Conservation (phyloP, 441 rosid species). For the Breynia disticha region DNA sequence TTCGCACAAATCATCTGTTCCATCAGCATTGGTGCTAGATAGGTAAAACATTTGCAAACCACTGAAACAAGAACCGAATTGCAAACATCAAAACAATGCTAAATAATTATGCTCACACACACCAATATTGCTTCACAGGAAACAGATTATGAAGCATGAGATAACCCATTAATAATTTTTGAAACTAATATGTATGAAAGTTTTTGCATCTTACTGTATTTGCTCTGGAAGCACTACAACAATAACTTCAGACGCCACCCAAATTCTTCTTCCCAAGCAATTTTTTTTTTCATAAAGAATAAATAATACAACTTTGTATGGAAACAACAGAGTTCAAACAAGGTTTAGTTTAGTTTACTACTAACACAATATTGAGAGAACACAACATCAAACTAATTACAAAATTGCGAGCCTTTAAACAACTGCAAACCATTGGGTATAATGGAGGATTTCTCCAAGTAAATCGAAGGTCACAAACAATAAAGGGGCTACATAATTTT, state of each 20-base stretch:
- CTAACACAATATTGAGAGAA: too few relatives aligned
- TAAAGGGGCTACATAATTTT: neutral
- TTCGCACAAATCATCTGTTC: conserved; percentile 69
- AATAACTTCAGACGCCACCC: neutral
- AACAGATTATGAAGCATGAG: too few relatives aligned
- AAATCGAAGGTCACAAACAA: neutral
- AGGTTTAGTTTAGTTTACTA: too few relatives aligned
- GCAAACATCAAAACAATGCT: too few relatives aligned
- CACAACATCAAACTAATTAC: too few relatives aligned
- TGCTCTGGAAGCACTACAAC: neutral
- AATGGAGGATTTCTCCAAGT: neutral
- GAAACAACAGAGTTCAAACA: neutral
- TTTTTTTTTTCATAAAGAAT: neutral
- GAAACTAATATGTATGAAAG: too few relatives aligned
- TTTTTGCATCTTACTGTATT: neutral
- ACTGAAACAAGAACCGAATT: conserved; percentile 28
- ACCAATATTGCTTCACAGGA: too few relatives aligned
- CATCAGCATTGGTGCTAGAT: conserved; percentile 48
- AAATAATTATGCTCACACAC: neutral
- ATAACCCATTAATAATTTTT: too few relatives aligned
- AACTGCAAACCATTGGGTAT: neutral
- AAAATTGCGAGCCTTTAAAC: neutral
- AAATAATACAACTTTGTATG: neutral
- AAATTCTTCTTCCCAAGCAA: neutral
- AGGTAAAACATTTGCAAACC: conserved; percentile 70